Evolutionary conservation across 495 filamentous ascomycete species (phyloP).

Genomic region (Xylaria bambusicola): DNA sequence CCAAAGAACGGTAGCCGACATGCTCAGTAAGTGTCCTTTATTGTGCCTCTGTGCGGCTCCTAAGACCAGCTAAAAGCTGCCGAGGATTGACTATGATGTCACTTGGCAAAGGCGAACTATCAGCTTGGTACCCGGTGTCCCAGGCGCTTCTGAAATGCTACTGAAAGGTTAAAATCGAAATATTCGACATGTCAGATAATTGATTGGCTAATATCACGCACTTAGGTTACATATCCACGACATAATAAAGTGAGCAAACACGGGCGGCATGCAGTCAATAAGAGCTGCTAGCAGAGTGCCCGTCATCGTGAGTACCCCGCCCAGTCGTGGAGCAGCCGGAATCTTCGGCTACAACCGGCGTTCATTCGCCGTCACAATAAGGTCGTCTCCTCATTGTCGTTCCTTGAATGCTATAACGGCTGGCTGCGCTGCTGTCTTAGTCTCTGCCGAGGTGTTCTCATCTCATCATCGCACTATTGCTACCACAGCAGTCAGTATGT

Average conservation of each 20-base stretch:
- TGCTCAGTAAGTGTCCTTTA: too few relatives aligned
- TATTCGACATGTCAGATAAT: too few relatives aligned
- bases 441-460: neutral
- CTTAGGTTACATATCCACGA: too few relatives aligned
- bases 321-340: neutral
- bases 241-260: neutral
- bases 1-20: too few relatives aligned
- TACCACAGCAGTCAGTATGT: conserved; percentile 33
- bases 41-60: too few relatives aligned
- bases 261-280: neutral
- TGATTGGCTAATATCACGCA: too few relatives aligned
- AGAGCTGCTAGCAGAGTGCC: neutral
- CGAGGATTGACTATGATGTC: too few relatives aligned
- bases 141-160: too few relatives aligned
- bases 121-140: too few relatives aligned
- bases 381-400: neutral
- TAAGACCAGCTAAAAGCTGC: too few relatives aligned
- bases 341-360: conserved; percentile 8
- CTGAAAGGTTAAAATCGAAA: too few relatives aligned
- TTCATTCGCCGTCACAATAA: neutral
- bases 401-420: neutral
- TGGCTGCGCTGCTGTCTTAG: neutral
- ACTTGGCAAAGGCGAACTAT: too few relatives aligned
- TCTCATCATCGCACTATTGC: neutral
- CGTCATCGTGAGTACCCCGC: neutral